phyloP scores from a whole-genome alignment of 345 rosid species.

The Eucalyptus marginata region DNA sequence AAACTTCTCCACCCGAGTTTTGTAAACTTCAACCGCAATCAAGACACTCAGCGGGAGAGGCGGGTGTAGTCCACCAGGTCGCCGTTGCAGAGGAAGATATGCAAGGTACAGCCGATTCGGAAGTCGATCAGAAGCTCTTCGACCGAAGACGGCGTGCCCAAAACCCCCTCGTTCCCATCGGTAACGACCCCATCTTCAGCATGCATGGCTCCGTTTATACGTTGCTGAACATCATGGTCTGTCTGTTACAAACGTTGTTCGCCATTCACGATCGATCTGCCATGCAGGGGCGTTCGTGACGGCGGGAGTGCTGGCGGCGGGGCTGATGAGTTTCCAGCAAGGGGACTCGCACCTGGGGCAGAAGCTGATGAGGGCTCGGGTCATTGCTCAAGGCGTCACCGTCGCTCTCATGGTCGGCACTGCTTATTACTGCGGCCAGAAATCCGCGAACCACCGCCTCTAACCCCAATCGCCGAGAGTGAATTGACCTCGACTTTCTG shows the following conservation, averaged over 20 bases:
- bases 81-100: neutral
- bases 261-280: neutral
- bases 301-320: neutral
- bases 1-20: neutral
- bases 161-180: neutral
- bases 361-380: conserved; percentile 20
- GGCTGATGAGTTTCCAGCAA: conserved; percentile 9
- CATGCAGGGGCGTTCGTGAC: neutral
- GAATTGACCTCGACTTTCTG: neutral
- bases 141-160: neutral
- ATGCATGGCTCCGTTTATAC: neutral
- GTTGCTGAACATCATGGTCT: neutral
- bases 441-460: neutral
- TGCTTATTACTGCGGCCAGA: neutral
- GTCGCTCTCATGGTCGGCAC: conserved; percentile 22
- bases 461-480: neutral
- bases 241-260: neutral
- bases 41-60: neutral
- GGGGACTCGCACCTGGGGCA: conserved; percentile 24
- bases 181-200: neutral
- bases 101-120: neutral
- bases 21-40: neutral
- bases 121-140: neutral
- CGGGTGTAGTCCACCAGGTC: neutral
- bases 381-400: conserved; percentile 22